Evolutionary conservation across 225 moss, liverwort and hornwort genomes (phyloP), one percentile per base, ranked within the genome.

Genomic region (Takakia lepidozioides): DNA sequence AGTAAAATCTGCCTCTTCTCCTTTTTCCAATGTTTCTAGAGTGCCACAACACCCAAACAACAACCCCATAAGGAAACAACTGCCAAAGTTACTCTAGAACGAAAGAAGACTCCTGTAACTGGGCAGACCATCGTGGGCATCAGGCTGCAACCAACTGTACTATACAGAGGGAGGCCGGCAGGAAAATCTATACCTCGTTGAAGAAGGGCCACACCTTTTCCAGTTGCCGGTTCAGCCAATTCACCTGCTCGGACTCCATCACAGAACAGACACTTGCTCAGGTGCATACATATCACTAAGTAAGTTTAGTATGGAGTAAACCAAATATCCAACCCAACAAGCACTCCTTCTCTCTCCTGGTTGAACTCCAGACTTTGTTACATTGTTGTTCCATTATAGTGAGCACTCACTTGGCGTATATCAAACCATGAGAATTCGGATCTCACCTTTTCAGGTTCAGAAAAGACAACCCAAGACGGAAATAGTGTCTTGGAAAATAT

Each of bases 141-240:
- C n/a, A n/a, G n/a, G n/a, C n/a, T n/a, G n/a, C n/a, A n/a, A n/a
- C n/a, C n/a, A n/a, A n/a, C n/a, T n/a, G n/a, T n/a, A n/a, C n/a
- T n/a, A n/a, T n/a, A n/a, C n/a, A n/a, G n/a, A n/a, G n/a, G n/a
- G n/a, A n/a, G n/a, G n/a, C n/a, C n/a, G n/a, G n/a, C n/a, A n/a
- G n/a, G n/a, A n/a, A n/a, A n/a, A n/a, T n/a, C n/a, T n/a, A n/a
- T 3, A 54, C 54, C 54, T 54, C 54, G 2, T 41, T 54, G 20
- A 41, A 42, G 28, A 54, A 54, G 39, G 54, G 54, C 54, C 54
- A 42, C 19, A 54, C 41, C 9, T 41, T 54, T 41, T 39, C 26
- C 39, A 54, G 40, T 25, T 38, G 38, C 27, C n/a, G 54, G 54
- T 54, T 42, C 16, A 54, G 26, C 54, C 54, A 54, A 10, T 22